Evolutionary conservation across 306 rosid genomes (phyloP).

Genomic region (Begonia peltatifolia): DNA sequence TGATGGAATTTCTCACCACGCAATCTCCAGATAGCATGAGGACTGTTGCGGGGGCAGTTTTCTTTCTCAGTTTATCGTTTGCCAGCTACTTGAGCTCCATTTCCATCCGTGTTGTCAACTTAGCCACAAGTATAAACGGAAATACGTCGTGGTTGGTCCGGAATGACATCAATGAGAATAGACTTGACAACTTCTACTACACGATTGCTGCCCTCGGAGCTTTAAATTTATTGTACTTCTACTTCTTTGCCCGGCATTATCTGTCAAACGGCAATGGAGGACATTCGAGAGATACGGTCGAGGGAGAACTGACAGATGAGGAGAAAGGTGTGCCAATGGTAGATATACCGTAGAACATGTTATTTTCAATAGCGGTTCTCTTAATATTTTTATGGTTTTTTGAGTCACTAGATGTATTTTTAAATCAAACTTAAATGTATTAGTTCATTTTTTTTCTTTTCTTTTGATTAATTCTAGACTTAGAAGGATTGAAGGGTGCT

Average conservation of each 20-base stretch:
- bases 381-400: too few species aligned
- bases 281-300: too few species aligned
- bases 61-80: constrained; percentile 51
- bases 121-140: constrained; percentile 15
- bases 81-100: constrained; percentile 47
- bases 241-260: constrained; percentile 31
- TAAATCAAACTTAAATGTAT: too few species aligned
- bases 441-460: too few species aligned
- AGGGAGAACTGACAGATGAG: too few species aligned
- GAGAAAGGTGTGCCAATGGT: too few species aligned
- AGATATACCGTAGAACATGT: too few species aligned
- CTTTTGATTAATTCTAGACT: too few species aligned
- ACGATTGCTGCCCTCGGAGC: constrained; percentile 33
- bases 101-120: constrained; percentile 30
- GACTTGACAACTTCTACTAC: constrained; percentile 47
- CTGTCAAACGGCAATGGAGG: neutral
- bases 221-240: constrained; percentile 45
- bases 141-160: constrained; percentile 52
- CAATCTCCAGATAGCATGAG: constrained; percentile 68
- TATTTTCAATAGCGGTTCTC: too few species aligned
- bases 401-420: too few species aligned
- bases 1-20: constrained; percentile 62
- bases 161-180: constrained; percentile 40
- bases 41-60: constrained; percentile 60
- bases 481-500: too few species aligned